A percentile compares a stretch with the other conserved stretches of the same genome.
Conservation (phyloP, 1,284 basidiomycete species). For the Heterobasidion parviporum region DNA sequence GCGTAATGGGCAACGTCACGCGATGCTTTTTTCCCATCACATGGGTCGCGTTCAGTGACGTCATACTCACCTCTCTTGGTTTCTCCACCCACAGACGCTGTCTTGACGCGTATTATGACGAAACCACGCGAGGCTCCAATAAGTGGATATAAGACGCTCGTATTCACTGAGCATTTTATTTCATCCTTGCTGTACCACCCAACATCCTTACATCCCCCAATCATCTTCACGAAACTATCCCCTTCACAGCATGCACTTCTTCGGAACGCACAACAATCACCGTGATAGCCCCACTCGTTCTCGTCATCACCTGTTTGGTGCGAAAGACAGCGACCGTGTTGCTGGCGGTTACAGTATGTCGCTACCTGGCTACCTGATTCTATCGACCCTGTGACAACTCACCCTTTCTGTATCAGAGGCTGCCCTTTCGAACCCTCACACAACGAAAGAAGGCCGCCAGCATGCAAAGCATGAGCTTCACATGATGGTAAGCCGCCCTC, state of each 20-base stretch:
- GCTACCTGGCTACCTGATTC: background rate
- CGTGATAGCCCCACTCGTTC: slow-evolving; percentile 8
- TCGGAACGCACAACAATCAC: slow-evolving; percentile 11
- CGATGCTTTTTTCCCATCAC: no score
- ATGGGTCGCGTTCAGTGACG: no score
- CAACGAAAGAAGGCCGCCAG: slow-evolving; percentile 32
- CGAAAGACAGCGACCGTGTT: slow-evolving; percentile 34
- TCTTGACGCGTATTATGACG: no score
- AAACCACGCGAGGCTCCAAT: no score
- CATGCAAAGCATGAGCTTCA: slow-evolving; percentile 38
- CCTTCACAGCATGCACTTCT: background rate
- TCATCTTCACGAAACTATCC: background rate
- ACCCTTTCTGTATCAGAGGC: slow-evolving; percentile 25
- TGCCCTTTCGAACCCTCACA: slow-evolving; percentile 42
- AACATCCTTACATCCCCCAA: background rate
- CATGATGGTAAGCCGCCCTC: slow-evolving; percentile 31
- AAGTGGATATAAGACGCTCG: no score
- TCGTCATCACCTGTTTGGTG: slow-evolving; percentile 23
- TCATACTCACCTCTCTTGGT: no score
- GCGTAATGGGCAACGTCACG: no score
- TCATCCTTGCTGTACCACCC: no score
- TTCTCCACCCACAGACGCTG: no score
- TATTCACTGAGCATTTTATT: no score
- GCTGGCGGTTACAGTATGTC: slow-evolving; percentile 38
- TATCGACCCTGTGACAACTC: background rate